Conservation (phyloP, 306 rosid genomes). For the Sphenostylis stenocarpa region DNA sequence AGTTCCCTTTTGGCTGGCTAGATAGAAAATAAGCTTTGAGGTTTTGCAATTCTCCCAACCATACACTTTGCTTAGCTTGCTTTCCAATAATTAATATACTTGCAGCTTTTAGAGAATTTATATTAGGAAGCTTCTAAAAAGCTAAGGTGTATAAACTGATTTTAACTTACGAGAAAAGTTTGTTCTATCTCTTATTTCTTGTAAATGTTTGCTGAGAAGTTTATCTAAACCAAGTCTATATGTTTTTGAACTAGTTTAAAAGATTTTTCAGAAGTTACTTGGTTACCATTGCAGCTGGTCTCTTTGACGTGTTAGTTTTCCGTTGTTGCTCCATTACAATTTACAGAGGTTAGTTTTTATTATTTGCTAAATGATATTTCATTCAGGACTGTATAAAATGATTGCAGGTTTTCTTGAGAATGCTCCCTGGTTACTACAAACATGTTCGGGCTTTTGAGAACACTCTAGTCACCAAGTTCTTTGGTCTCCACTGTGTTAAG, state of each 20-base stretch:
- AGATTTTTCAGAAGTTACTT: neutral
- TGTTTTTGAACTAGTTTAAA: slow-evolving; percentile 17
- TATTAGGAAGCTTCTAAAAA: neutral
- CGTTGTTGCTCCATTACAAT: neutral
- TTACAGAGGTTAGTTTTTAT: neutral
- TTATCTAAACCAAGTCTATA: neutral
- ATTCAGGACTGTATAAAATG: slow-evolving; percentile 41
- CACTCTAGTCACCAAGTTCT: slow-evolving; percentile 88
- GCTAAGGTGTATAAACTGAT: neutral
- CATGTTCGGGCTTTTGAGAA: slow-evolving; percentile 89
- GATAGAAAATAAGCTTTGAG: slow-evolving; percentile 3
- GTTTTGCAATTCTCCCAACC: slow-evolving; percentile 16
- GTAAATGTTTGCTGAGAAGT: neutral
- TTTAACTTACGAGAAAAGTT: neutral
- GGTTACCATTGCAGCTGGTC: neutral
- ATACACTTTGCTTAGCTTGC: slow-evolving; percentile 3
- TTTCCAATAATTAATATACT: neutral
- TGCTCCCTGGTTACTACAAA: slow-evolving; percentile 97
- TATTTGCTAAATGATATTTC: slow-evolving; percentile 33
- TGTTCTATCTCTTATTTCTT: neutral
- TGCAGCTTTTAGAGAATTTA: neutral
- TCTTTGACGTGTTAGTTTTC: neutral
- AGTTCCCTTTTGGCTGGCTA: slow-evolving; percentile 41
- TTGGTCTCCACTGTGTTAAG: slow-evolving; percentile 93
- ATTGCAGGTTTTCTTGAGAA: slow-evolving; percentile 79